These are phyloP conservation scores for Picea abies DNA, from an alignment of 83 land plant species.

Conservation along the genomic window DNA sequence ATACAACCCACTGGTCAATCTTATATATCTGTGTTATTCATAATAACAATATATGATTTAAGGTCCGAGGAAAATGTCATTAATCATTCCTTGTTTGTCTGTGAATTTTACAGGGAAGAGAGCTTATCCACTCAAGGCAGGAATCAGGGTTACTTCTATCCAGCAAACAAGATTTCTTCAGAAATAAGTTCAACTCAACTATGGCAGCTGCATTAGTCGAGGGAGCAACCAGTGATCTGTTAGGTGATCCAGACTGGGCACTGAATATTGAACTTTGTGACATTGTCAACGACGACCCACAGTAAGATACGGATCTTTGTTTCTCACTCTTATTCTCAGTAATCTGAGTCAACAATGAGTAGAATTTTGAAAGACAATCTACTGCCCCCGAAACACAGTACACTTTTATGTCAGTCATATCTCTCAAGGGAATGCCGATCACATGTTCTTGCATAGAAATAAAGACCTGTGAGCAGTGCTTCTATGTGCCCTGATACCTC, in stretches of 20 bases:
- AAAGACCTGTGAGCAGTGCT: neutral
- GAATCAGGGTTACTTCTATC: too few species aligned
- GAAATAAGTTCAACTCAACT: neutral
- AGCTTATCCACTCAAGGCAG: too few species aligned
- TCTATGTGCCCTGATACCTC: neutral
- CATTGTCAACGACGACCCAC: constrained; percentile 6
- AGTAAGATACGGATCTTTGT: neutral
- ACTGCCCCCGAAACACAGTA: neutral
- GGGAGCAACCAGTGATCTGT: constrained; percentile 19
- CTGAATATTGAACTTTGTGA: constrained; percentile 19
- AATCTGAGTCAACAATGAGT: neutral
- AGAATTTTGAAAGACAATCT: too few species aligned
- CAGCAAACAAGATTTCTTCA: too few species aligned
- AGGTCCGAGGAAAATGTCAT: too few species aligned
- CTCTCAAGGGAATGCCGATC: neutral
- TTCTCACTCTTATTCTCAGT: neutral
- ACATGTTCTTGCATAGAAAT: neutral
- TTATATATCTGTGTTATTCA: too few species aligned
- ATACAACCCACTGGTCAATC: too few species aligned
- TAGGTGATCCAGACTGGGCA: constrained; percentile 16
- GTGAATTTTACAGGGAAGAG: too few species aligned
- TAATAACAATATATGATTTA: too few species aligned
- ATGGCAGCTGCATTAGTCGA: constrained; percentile 11
- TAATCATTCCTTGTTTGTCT: too few species aligned
- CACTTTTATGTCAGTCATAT: neutral